These are phyloP conservation scores for Chrysanthemum makinoi DNA, from an alignment of 129 eudicot species.

Conservation along the genomic window DNA sequence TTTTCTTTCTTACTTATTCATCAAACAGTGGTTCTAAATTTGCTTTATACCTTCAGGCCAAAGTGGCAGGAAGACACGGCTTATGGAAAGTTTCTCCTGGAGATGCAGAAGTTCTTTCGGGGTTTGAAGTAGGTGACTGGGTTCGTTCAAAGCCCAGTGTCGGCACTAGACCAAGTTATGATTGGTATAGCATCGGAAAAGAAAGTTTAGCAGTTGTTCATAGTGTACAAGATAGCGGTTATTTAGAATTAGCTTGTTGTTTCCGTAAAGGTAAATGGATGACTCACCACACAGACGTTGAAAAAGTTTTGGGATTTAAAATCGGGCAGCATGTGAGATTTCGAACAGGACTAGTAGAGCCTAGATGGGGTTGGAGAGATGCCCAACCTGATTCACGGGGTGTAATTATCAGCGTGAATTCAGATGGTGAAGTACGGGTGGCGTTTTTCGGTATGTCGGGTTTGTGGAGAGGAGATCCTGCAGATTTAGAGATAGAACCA, in stretches of 20 bases:
- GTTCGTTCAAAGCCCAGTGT: slow-evolving; percentile 87
- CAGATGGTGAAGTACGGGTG: slow-evolving; percentile 85
- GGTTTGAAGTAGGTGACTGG: slow-evolving; percentile 98
- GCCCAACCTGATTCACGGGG: slow-evolving; percentile 68
- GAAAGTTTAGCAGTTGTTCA: slow-evolving; percentile 92
- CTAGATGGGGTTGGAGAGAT: slow-evolving; percentile 99
- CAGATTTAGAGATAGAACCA: slow-evolving; percentile 72
- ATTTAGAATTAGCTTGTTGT: slow-evolving; percentile 87
- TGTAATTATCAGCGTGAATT: slow-evolving; percentile 66
- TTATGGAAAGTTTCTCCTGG: slow-evolving; percentile 98
- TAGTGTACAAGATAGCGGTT: slow-evolving; percentile 85
- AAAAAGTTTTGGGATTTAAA: slow-evolving; percentile 69
- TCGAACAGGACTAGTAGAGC: slow-evolving; percentile 74
- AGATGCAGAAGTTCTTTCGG: slow-evolving; percentile 87
- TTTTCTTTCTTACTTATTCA: not conserved
- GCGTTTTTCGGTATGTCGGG: slow-evolving; percentile 68
- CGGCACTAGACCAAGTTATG: slow-evolving; percentile 93
- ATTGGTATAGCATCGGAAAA: slow-evolving; percentile 86
- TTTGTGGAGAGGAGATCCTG: slow-evolving; percentile 95
- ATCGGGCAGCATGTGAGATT: slow-evolving; percentile 82
- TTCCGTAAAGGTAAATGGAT: slow-evolving; percentile 78
- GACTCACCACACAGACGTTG: slow-evolving; percentile 79
- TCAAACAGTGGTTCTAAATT: not conserved
- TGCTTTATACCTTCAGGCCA: slow-evolving; percentile 51
- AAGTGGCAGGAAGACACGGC: slow-evolving; percentile 73